These are phyloP conservation scores for Nothophaeocryptopus gaeumannii DNA, from an alignment of 2,329 filamentous ascomycete species.

Conservation along the genomic window DNA sequence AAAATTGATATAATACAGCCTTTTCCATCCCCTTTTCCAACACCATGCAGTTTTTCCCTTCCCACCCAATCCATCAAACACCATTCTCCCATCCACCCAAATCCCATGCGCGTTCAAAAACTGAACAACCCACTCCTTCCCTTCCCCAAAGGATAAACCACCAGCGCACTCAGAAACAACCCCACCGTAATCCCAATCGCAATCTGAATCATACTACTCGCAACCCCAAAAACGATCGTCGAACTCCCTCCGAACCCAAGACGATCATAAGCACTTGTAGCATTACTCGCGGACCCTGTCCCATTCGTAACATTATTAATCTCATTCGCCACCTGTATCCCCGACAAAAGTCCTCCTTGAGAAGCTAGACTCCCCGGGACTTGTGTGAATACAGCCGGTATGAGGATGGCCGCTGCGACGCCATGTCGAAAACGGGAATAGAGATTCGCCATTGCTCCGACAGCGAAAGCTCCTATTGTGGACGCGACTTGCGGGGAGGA, in stretches of 20 bases:
- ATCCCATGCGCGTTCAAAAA: conserved; percentile 24
- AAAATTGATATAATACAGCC: no score
- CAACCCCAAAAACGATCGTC: conserved; percentile 47
- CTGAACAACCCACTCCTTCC: conserved; percentile 44
- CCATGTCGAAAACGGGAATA: conserved; percentile 74
- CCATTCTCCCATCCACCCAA: no score
- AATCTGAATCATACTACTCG: conserved; percentile 49
- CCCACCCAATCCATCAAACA: no score
- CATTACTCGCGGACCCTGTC: conserved; percentile 30
- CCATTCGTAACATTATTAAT: conserved; percentile 3
- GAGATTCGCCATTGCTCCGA: conserved; percentile 73
- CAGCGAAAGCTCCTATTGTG: conserved; percentile 70
- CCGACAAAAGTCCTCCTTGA: conserved; percentile 11
- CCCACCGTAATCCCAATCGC: conserved; percentile 52
- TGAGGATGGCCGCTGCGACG: conserved; percentile 76
- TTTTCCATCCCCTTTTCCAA: no score
- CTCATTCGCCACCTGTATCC: conserved; percentile 53
- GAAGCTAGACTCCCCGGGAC: conserved; percentile 13
- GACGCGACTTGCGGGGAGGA: conserved; percentile 71
- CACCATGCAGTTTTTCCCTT: no score
- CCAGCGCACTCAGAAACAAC: conserved; percentile 46
- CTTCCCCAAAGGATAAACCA: conserved; percentile 51
- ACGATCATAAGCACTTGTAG: conserved; percentile 38
- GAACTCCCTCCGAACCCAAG: conserved; percentile 25
- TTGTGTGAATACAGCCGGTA: conserved; percentile 73